Conservation (phyloP, 257 asterid genomes). For the Solanum gandarillasii region DNA sequence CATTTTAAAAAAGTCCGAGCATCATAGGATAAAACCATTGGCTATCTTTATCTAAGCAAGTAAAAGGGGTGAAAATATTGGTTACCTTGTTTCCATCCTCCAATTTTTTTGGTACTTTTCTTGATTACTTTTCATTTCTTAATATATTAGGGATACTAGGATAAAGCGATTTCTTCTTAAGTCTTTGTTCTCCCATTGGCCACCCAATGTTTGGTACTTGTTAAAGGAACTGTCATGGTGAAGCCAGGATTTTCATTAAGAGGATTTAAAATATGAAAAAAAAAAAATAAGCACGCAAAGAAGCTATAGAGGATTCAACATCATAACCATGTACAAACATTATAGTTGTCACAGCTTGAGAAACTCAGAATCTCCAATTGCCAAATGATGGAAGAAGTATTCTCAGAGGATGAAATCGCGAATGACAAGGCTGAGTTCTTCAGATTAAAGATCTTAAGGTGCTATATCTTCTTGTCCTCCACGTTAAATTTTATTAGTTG, state of each 20-base stretch:
- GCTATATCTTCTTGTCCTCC: not conserved
- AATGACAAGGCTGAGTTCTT: slow-evolving; percentile 1
- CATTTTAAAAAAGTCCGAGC: too few relatives aligned
- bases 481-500: not conserved
- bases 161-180: not conserved
- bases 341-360: slow-evolving; percentile 1
- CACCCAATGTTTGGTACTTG: not conserved
- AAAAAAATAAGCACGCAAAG: too few relatives aligned
- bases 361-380: slow-evolving; percentile 16
- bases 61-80: not conserved
- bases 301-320: too few relatives aligned
- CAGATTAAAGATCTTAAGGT: slow-evolving; percentile 3
- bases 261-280: too few relatives aligned
- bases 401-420: not conserved
- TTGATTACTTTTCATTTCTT: not conserved
- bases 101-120: not conserved
- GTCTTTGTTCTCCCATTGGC: not conserved
- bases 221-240: too few relatives aligned
- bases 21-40: too few relatives aligned
- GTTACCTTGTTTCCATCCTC: not conserved
- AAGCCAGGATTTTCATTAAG: too few relatives aligned
- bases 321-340: too few relatives aligned
- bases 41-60: not conserved
- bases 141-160: too few relatives aligned
- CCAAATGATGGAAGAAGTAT: slow-evolving; percentile 3